Evolutionary conservation across 1,284 basidiomycete genomes (phyloP).

Genomic region (Mycena sp.): DNA sequence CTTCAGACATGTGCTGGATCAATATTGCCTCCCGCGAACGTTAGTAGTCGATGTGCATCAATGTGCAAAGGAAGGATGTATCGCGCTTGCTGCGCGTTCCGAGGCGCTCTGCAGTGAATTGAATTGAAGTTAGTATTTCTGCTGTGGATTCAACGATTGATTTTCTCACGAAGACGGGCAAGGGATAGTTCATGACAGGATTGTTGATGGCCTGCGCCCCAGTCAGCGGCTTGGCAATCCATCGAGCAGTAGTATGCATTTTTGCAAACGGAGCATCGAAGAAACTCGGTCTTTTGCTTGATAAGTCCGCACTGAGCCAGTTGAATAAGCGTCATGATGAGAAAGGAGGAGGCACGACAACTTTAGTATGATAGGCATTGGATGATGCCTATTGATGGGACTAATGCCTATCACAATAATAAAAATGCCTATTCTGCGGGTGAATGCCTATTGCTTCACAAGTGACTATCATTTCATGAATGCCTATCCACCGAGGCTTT

Average conservation of each 20-base stretch:
- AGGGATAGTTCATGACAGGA: slow-evolving; percentile 4
- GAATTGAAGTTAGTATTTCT: background rate
- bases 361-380: no score
- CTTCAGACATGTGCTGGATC: slow-evolving; percentile 15
- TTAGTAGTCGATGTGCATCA: slow-evolving; percentile 6
- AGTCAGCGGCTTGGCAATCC: slow-evolving; percentile 11
- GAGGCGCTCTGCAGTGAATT: background rate
- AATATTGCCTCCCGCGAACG: slow-evolving; percentile 9
- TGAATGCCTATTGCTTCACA: no score
- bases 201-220: slow-evolving; percentile 4
- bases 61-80: slow-evolving; percentile 7
- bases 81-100: slow-evolving; percentile 4
- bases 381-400: no score
- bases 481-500: no score
- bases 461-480: no score
- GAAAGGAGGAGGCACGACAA: no score
- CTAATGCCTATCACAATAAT: no score
- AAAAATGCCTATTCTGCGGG: no score
- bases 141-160: background rate
- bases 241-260: slow-evolving; percentile 3
- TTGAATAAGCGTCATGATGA: background rate
- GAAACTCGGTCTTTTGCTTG: background rate
- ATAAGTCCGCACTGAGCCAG: slow-evolving; percentile 1
- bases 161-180: slow-evolving; percentile 3
- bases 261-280: slow-evolving; percentile 4